A percentile compares a stretch with the other conserved stretches of the same genome.
Evolutionary conservation across 345 rosid species (phyloP).

Genomic region (Xanthoceras sorbifolium): DNA sequence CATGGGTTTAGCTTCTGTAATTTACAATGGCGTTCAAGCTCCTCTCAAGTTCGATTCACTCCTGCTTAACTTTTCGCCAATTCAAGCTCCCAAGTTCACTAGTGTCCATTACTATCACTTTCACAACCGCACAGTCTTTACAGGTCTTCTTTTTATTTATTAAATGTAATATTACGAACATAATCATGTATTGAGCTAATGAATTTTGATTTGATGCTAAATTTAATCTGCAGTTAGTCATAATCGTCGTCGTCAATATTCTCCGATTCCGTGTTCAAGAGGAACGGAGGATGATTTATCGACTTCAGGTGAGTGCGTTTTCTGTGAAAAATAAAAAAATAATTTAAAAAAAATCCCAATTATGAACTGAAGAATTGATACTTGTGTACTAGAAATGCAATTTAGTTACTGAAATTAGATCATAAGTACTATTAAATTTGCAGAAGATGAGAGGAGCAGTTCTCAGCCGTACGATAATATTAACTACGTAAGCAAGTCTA

Average conservation of each 20-base stretch:
- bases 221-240: slow-evolving; percentile 35
- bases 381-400: neutral
- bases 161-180: neutral
- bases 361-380: too few relatives aligned
- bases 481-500: slow-evolving; percentile 20
- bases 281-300: slow-evolving; percentile 58
- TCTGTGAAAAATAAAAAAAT: neutral
- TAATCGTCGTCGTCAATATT: slow-evolving; percentile 28
- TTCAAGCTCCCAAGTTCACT: slow-evolving; percentile 38
- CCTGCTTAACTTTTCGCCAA: slow-evolving; percentile 32
- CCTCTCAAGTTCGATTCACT: slow-evolving; percentile 45
- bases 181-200: neutral
- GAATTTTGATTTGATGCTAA: slow-evolving; percentile 10
- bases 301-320: slow-evolving; percentile 47
- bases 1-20: slow-evolving; percentile 70
- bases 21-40: slow-evolving; percentile 49
- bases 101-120: slow-evolving; percentile 37
- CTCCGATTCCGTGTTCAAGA: slow-evolving; percentile 44
- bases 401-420: neutral
- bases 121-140: slow-evolving; percentile 30
- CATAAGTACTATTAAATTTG: slow-evolving; percentile 13
- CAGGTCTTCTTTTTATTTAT: neutral
- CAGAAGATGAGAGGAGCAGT: slow-evolving; percentile 48
- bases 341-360: neutral
- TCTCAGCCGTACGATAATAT: slow-evolving; percentile 33